Base-by-base conservation (phyloP, 352 stramenopile species). In the Phytophthora syringae region DNA sequence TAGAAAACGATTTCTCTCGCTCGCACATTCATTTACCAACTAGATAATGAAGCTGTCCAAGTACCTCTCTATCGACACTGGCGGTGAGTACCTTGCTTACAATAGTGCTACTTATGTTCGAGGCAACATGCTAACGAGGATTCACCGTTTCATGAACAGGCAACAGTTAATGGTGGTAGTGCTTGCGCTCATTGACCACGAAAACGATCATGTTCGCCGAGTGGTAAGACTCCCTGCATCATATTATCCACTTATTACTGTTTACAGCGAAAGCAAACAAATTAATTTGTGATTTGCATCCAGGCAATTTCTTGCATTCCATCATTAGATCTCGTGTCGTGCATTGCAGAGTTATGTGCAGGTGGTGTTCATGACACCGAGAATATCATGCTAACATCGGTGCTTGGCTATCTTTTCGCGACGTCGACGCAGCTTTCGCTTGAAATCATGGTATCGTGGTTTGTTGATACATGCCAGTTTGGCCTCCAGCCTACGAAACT, bases 401-500 rank as follows among this genome's bases (percentile, higher is more conserved):
- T 24, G 15, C 30, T 79, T n/a, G 67, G 62, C 5, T 59, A 76
- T 13, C 44, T 85, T 30, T 64, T 83, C 10, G 22, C 42, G 15
- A 57, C 60, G 43, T 57, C 56, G 12, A 59, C 32, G 9, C 30
- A 39, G 2, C n/a, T n/a, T 61, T 52, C 50, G 40, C 40, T 62
- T 42, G 63, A 82, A 61, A 27, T 24, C 3, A 66, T 70, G 20
- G 39, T 54, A 7, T 60, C 59, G 7, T 65, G 63, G 59, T 76
- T 76, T 34, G 48, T 85, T 51, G 72, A 79, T 65, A 37, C 39
- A 4, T 77, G 56, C 42, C 74, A 65, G 39, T 74, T 62, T 61
- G 61, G 65, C 32, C n/a, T 48, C 25, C 22, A 28, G 20, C 18
- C 40, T 11, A 16, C 21, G 18, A 27, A 45, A 24, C 28, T 42